These are phyloP conservation scores for Prunus padus DNA, from an alignment of 306 rosid species.

Conservation along the genomic window DNA sequence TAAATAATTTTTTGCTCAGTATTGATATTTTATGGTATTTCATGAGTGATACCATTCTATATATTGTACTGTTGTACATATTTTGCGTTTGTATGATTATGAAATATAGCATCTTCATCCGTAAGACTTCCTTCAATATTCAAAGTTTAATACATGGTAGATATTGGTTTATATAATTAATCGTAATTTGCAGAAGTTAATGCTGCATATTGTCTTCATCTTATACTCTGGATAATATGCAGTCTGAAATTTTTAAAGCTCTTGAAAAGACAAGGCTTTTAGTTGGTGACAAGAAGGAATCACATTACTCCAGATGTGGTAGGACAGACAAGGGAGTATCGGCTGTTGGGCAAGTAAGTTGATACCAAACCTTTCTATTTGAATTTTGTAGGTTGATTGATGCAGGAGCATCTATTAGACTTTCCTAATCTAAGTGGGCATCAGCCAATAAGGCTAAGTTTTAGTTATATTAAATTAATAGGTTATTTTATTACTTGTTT, in stretches of 20 bases:
- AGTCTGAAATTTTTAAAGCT: conserved; percentile 88
- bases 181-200: not conserved
- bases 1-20: not conserved
- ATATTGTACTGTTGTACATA: not conserved
- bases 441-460: no score
- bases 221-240: conserved; percentile 21
- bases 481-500: no score
- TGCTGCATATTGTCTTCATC: not conserved
- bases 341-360: conserved; percentile 92
- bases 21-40: not conserved
- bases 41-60: not conserved
- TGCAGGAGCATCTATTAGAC: no score
- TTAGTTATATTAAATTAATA: no score
- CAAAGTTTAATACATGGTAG: not conserved
- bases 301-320: conserved; percentile 92
- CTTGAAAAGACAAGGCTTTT: conserved; percentile 70
- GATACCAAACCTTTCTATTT: conserved; percentile 1
- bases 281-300: conserved; percentile 78
- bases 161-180: not conserved
- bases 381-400: not conserved
- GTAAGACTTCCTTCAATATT: not conserved
- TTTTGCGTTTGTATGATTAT: not conserved
- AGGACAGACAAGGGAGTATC: conserved; percentile 97
- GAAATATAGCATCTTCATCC: not conserved
- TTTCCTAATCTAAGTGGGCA: no score